These are phyloP conservation scores for Globisporangium ultimum DNA, from an alignment of 352 stramenopile species.

Conservation along the genomic window DNA sequence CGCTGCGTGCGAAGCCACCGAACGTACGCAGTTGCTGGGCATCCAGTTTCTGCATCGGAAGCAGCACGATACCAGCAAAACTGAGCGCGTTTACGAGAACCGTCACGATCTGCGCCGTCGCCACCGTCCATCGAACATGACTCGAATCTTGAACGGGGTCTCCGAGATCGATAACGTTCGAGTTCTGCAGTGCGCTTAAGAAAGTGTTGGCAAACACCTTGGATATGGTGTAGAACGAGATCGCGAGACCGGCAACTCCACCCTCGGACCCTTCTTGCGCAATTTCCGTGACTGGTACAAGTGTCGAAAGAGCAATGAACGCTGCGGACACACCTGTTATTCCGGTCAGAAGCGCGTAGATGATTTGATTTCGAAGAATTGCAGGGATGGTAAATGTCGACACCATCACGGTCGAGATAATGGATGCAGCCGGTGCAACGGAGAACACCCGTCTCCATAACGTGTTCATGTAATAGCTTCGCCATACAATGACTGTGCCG, in stretches of 20 bases:
- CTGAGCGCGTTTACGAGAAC: conserved; percentile 11
- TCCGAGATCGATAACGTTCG: background rate
- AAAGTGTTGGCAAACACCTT: conserved; percentile 18
- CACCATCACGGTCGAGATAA: conserved; percentile 23
- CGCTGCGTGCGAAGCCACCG: conserved; percentile 45
- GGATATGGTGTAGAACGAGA: conserved; percentile 15
- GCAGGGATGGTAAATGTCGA: conserved; percentile 23
- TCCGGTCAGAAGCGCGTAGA: conserved; percentile 26
- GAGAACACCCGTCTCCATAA: conserved; percentile 39
- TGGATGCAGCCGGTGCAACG: conserved; percentile 24
- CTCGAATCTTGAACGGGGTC: conserved; percentile 4
- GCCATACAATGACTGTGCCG: conserved; percentile 29
- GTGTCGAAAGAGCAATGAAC: conserved; percentile 31
- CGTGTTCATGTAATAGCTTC: conserved; percentile 28
- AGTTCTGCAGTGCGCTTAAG: conserved; percentile 8
- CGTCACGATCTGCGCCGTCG: conserved; percentile 8
- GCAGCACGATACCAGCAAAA: conserved; percentile 14
- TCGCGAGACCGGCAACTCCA: conserved; percentile 11
- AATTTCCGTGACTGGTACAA: conserved; percentile 22
- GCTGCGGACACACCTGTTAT: conserved; percentile 24
- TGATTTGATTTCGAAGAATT: conserved; percentile 18
- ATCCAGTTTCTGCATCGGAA: conserved; percentile 42
- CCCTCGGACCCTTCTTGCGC: conserved; percentile 15
- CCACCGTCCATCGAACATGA: conserved; percentile 6
- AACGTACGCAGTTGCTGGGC: conserved; percentile 37